Base-by-base conservation (phyloP, 129 eudicot species). In the Helianthus tuberosus region DNA sequence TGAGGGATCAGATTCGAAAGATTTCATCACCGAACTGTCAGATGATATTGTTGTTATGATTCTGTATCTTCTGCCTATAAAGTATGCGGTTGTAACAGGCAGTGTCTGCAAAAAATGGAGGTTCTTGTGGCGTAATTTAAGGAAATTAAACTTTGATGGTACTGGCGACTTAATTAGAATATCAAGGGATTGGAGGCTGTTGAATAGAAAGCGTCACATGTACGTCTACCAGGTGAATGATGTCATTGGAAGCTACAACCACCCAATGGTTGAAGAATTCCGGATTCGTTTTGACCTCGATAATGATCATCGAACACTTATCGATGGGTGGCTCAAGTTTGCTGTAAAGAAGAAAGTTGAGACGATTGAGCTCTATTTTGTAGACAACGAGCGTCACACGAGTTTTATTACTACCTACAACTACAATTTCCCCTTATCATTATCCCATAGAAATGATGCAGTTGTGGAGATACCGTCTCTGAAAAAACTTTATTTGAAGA, bases 11-110 rank as follows among this genome's bases (percentile, higher is more conserved):
- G n/a, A 14, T n/a, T n/a, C 53, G 0, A 46, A 75, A 43, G 89
- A 79, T 73, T 38, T 7, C 20, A 82, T 82, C 52, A 79, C 81
- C 66, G 32, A 29, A 35, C 50, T 82, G 54, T 79, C 88, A 0
- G 82, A 87, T 75, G 88, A 84, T 7, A 64, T 86, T 61, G 80
- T 84, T 67, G 64, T 84, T 47, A 23, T 62, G 4, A 80, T 86
- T 36, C 3, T 80, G 23, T 86, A 77, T 52, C 53, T 43, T n/a
- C 62, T 86, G 76, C 11, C 81, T 1, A 66, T 83, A 0, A 86
- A 79, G 65, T 86, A 86, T 39, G 88, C 86, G 9, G 82, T 68
- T 6, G 23, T 43, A 6, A 86, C 86, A 11, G 78, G 88, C 76
- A 51, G 6, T 62, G 67, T 86, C 12, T 80, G 86, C 11, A 65